These are phyloP conservation scores for Suhomyces anneliseae DNA, from an alignment of 1,139 yeast species.

Conservation along the genomic window DNA sequence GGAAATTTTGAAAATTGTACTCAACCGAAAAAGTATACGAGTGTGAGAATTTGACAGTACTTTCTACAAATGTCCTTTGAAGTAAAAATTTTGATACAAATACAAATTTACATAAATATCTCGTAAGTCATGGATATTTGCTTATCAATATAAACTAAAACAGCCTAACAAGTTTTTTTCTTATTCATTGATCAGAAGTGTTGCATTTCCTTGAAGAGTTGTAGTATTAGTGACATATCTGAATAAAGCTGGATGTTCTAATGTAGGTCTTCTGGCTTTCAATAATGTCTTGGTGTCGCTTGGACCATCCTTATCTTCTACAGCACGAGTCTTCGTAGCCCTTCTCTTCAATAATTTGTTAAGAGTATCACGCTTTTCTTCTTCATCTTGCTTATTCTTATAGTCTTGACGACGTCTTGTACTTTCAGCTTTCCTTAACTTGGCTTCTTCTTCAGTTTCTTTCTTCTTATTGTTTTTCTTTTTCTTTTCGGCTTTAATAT, in stretches of 20 bases:
- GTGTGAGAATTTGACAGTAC: too few relatives aligned
- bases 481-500: slow-evolving; percentile 27
- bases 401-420: slow-evolving; percentile 88
- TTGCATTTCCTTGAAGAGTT: slow-evolving; percentile 9
- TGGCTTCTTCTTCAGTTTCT: slow-evolving; percentile 82
- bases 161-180: neutral
- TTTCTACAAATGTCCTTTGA: too few relatives aligned
- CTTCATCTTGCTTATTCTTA: slow-evolving; percentile 80
- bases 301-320: slow-evolving; percentile 34
- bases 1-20: too few relatives aligned
- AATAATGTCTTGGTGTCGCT: slow-evolving; percentile 19
- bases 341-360: slow-evolving; percentile 82
- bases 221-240: slow-evolving; percentile 28
- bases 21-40: too few relatives aligned
- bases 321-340: slow-evolving; percentile 63
- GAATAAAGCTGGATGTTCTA: slow-evolving; percentile 38
- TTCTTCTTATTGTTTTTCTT: slow-evolving; percentile 37
- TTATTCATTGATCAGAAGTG: slow-evolving; percentile 3
- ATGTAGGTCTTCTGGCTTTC: slow-evolving; percentile 37
- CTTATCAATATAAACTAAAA: too few relatives aligned
- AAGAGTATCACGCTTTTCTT: slow-evolving; percentile 88
- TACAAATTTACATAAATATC: too few relatives aligned
- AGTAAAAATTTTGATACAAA: too few relatives aligned
- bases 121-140: too few relatives aligned
- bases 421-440: slow-evolving; percentile 78